Evolutionary conservation across 139 green algal species (phyloP), one percentile per base, ranked within the genome.

Genomic region (Zygnema cylindricum): DNA sequence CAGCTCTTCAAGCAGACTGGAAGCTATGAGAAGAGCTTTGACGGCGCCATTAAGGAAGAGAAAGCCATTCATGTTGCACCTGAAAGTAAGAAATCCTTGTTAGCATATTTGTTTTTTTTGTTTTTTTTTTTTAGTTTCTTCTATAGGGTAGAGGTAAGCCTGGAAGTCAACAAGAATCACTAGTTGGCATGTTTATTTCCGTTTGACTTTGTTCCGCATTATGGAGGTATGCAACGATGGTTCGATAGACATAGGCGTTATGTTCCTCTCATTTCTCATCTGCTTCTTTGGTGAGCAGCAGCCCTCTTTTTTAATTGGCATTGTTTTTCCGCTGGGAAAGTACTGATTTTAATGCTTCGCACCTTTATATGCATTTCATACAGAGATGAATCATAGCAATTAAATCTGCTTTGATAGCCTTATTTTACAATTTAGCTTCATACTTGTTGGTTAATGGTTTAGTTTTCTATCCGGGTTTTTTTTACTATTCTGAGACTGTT

Each of bases 1-100:
- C 85, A 90, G 43, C 78, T 90, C 22, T 90, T 90, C 63, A 90
- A 90, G 78, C 43, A 88, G 36, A 88, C 77, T 21, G 85, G 85
- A 38, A 90, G 36, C 30, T 90, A 88, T 38, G 11, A 76, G 25
- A 35, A 33, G 16, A 81, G 85, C 33, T 90, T 90, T 55, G 83
- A 88, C 3, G 69, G 55, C 11, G 83, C 83, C 16, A 82, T 87
- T 69, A 87, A 87, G 32, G 42, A 54, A 21, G 81, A 87, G 81
- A 87, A 87, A 32, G 81, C 75, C 35, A 1, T 30, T 11, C 32
- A 41, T 30, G 30, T 54, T 30, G 49, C 81, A 0, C 81, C 43
- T 43, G 81, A 87, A 41, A 87, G 81, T 87, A 30, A 86, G 78
- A 30, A 78, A 30, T 32, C n/a, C 16, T 40, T 73, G 57, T 30